Evolutionary conservation across 2,329 filamentous ascomycete genomes (phyloP), one percentile per base, ranked within the genome.

Genomic region (Nemania sp.): DNA sequence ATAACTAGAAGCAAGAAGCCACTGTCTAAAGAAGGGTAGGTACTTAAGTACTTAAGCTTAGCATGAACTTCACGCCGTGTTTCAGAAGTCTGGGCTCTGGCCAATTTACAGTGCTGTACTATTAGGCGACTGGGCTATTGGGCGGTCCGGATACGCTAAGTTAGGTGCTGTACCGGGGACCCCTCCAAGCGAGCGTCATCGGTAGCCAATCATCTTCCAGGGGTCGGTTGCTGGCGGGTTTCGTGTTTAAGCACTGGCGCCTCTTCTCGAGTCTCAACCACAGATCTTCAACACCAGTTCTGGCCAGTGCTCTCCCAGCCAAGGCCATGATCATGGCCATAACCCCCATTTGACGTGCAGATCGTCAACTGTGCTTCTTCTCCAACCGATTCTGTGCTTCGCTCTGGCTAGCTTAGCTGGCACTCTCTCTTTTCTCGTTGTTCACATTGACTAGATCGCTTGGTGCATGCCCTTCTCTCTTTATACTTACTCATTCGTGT

Each of bases 281-380:
- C 10, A 29, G 18, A n/a, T 32, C 24, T 20, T 20, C 3, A 8
- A 32, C 13, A 32, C 13, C 11, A 7, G 13, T 52, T n/a, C n/a
- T n/a, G n/a, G n/a, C n/a, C n/a, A n/a, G n/a, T n/a, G n/a, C 10
- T 32, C 18, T 51, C 29, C 57, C 32, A 61, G 43, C 60, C 56
- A 60, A 20, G 53, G 35, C 47, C 53, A 27, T 29, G 22, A 57
- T 53, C 13, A 32, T 20, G 49, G 47, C 32, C 55, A 49, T 29
- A 22, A 45, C 5, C 58, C 27, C 58, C 27, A 41, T 66, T 24
- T 66, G 57, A 29, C 18, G 22, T 65, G 62, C 49, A 53, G 29
- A 45, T 45, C 26, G 47, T 55, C 59, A 62, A 73, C 73, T 70
- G 69, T 58, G 70, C 70, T 69, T 75, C 71, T 68, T 73, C 72